A percentile compares a stretch with the other conserved stretches of the same genome.
These are phyloP conservation scores for Clarkia xantiana DNA, from an alignment of 345 rosid genomes.

Conservation along the genomic window DNA sequence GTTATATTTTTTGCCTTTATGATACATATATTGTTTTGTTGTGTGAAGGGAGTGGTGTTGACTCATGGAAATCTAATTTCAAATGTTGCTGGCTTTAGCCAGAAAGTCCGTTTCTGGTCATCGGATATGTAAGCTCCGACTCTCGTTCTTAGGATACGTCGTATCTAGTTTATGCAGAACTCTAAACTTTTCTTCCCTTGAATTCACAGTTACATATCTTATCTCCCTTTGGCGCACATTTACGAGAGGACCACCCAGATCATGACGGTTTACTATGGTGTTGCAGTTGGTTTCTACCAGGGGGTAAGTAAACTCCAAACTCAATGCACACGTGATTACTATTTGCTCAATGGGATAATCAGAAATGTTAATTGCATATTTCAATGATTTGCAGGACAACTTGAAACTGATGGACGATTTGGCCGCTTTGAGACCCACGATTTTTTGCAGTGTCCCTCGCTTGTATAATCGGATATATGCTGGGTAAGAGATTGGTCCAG, in stretches of 20 bases:
- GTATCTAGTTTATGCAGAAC: not conserved
- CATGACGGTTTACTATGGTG: conserved; percentile 36
- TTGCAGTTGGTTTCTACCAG: conserved; percentile 76
- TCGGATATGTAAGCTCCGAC: conserved; percentile 59
- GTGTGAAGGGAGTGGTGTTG: conserved; percentile 56
- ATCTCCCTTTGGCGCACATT: conserved; percentile 93
- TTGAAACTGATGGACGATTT: conserved; percentile 79
- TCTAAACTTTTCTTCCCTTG: not conserved
- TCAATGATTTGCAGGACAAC: conserved; percentile 42
- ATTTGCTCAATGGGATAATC: not conserved
- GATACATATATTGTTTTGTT: conserved; percentile 8
- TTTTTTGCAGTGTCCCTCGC: conserved; percentile 92
- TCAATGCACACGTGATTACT: not conserved
- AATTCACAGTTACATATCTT: conserved; percentile 54
- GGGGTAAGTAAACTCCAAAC: conserved; percentile 37
- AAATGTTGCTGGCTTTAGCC: conserved; percentile 51
- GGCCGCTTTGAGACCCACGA: conserved; percentile 63
- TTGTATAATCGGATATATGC: conserved; percentile 71
- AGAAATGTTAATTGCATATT: not conserved
- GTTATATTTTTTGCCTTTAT: conserved; percentile 5
- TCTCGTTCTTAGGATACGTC: conserved; percentile 2
- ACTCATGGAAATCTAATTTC: conserved; percentile 81
- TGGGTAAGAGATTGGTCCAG: conserved; percentile 32
- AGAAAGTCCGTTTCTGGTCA: conserved; percentile 21
- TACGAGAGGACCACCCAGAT: conserved; percentile 76